Base-by-base conservation (phyloP, 2,329 filamentous ascomycete genomes). In the Sphaceloma murrayae region DNA sequence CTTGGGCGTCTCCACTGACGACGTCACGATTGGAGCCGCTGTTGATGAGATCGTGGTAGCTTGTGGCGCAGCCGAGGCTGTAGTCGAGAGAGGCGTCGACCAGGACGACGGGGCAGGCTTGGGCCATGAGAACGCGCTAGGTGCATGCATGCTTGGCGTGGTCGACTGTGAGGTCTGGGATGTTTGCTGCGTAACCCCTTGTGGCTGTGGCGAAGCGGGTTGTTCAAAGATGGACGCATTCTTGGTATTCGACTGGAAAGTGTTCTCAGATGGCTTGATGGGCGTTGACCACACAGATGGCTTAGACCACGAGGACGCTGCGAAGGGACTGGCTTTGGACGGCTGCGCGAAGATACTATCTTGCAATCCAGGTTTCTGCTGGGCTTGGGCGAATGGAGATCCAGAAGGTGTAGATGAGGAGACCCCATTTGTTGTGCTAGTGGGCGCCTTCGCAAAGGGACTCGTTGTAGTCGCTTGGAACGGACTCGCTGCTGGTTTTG, bases 241-340 rank as follows among this genome's bases (percentile, higher is more conserved):
- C 29, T 43, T 34, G 4, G 40, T 16, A 10, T 43, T 43, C 17
- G 27, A 32, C 16, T 19, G 9, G 7, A 18, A 27, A 4, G 29
- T 11, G 27, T 32, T 21, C 6, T 33, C 14, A 6, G 14, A 33
- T 11, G 40, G 17, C 18, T 27, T 21, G 2, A 43, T 21, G n/a
- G 40, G 40, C 4, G 13, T 32, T n/a, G 27, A 32, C 40, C 40
- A 43, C 16, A 30, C 22, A 3, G 45, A 45, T 13, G 51, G 44
- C 38, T 53, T 47, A 10, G 45, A 47, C 39, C 48, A 52, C 3
- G 51, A 22, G n/a, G n/a, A n/a, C n/a, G n/a, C n/a, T n/a, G 43
- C 33, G 47, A 51, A 42, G 3, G 40, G 40, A 18, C 40, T 43
- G 11, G 30, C 3, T 2, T 13, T 10, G 4, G 27, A n/a, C 7